These are phyloP conservation scores for Boletus patriciae DNA, from an alignment of 768 basidiomycete species.

Conservation along the genomic window DNA sequence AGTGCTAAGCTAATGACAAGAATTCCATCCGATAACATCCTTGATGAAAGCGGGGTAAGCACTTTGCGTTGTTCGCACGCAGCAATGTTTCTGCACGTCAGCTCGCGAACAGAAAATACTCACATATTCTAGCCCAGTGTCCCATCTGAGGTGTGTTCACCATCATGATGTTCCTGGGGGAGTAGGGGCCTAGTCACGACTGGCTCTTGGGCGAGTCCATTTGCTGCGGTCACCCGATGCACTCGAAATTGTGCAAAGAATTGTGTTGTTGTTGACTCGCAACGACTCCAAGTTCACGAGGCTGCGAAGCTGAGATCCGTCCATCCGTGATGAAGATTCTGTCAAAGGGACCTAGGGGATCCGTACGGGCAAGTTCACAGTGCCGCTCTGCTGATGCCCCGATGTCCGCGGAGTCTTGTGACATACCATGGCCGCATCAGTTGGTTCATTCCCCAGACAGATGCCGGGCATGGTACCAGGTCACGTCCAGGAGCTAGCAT, in stretches of 20 bases:
- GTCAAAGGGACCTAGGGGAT: conserved; percentile 10
- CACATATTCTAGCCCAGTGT: conserved; percentile 3
- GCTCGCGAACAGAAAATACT: not conserved
- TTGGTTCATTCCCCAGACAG: conserved; percentile 10
- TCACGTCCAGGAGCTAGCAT: conserved; percentile 1
- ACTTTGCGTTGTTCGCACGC: conserved; percentile 21
- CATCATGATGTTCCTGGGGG: not conserved
- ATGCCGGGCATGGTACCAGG: conserved; percentile 3
- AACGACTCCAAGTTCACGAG: conserved; percentile 10
- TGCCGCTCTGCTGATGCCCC: conserved; percentile 1
- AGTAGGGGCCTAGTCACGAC: too few relatives aligned
- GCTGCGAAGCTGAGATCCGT: conserved; percentile 15
- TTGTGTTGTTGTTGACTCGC: conserved; percentile 1
- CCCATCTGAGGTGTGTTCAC: too few relatives aligned
- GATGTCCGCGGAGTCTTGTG: conserved; percentile 30
- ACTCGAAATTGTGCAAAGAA: not conserved
- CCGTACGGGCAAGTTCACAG: conserved; percentile 15
- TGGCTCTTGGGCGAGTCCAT: not conserved
- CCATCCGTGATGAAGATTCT: conserved; percentile 24
- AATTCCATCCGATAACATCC: conserved; percentile 4
- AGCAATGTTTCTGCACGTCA: not conserved
- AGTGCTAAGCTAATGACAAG: not conserved
- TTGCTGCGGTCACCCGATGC: not conserved
- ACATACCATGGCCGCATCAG: conserved; percentile 2
- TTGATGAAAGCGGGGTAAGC: conserved; percentile 27